Conservation (phyloP, 805 yeast species). For the Cyberlindnera euphorbiiphila region DNA sequence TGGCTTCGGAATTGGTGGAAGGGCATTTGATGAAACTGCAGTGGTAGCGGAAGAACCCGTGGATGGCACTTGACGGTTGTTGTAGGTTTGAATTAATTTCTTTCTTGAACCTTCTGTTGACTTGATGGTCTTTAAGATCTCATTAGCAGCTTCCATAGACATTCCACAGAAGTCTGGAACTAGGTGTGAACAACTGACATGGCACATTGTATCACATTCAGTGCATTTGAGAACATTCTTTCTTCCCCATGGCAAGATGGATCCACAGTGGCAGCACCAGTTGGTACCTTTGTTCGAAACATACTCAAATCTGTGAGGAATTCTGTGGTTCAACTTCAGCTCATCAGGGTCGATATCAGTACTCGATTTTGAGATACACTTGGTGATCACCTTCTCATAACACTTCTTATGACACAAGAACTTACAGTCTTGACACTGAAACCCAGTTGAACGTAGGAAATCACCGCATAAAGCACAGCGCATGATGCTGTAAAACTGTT, state of each 20-base stretch:
- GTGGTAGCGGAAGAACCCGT: slow-evolving; percentile 14
- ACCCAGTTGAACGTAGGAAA: slow-evolving; percentile 82
- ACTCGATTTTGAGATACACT: slow-evolving; percentile 75
- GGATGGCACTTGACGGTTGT: slow-evolving; percentile 17
- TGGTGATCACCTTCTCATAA: slow-evolving; percentile 74
- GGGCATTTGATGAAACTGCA: slow-evolving; percentile 3
- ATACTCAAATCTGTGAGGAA: slow-evolving; percentile 96
- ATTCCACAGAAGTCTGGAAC: slow-evolving; percentile 99
- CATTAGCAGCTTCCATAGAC: slow-evolving; percentile 95
- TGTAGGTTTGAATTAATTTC: slow-evolving; percentile 18
- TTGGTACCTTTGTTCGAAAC: slow-evolving; percentile 90
- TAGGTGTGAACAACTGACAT: slow-evolving; percentile 83
- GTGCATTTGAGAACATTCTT: slow-evolving; percentile 89
- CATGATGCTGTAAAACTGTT: slow-evolving; percentile 94
- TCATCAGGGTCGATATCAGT: slow-evolving; percentile 68
- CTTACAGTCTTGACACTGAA: slow-evolving; percentile 81
- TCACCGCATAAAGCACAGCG: slow-evolving; percentile 97
- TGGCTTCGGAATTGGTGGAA: slow-evolving; percentile 5
- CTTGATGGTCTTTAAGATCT: slow-evolving; percentile 78
- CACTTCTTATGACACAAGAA: slow-evolving; percentile 80
- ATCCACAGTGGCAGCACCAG: slow-evolving; percentile 99
- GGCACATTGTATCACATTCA: slow-evolving; percentile 94
- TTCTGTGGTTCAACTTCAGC: slow-evolving; percentile 85
- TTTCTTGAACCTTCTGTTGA: slow-evolving; percentile 49
- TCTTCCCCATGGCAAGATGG: slow-evolving; percentile 90